Evolutionary conservation across 2,329 filamentous ascomycete species (phyloP), one percentile per base, ranked within the genome.

Genomic region (Colletotrichum incanum): DNA sequence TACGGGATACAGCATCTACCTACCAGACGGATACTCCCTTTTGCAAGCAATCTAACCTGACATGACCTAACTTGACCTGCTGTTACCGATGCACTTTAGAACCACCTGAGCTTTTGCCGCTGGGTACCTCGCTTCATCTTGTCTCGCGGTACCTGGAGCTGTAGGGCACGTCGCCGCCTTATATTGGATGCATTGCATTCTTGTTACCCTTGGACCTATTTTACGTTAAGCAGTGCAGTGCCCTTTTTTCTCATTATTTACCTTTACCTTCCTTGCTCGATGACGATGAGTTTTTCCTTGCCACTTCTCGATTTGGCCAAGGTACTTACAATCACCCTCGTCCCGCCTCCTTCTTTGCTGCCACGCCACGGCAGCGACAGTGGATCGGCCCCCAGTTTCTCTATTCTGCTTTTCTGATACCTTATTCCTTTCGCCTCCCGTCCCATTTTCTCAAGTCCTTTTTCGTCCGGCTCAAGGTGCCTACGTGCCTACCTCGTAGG

Each of bases 271-370:
- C 54, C 43, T 50, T 47, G 64, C 18, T 41, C 49, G 12, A 18
- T 66, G 16, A 50, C 54, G 39, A 41, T 63, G 59, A 54, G n/a
- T 47, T 63, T 39, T 18, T 62, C 26, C 11, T 62, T n/a, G 65
- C 65, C 65, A 63, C 65, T 47, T 47, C 34, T 23, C 16, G 26
- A 31, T n/a, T 54, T 34, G 23, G 65, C 28, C 28, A 28, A 54
- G 50, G 28, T 61, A n/a, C 43, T 54, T 61, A 55, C 45, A 12
- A 61, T 39, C 41, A 61, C 14, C 26, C 49, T 28, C 50, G 50
- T 54, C 50, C 18, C 8, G 50, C 50, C 49, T 50, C 49, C 23
- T 54, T 54, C 50, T 31, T 8, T 7, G 14, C 49, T 31, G 49
- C 49, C 26, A 28, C 26, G 50, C 50, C 50, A 54, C 50, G 16